Evolutionary conservation across 1,284 basidiomycete genomes (phyloP), one percentile per base, ranked within the genome.

Genomic region (Tylopilus orsonianus): DNA sequence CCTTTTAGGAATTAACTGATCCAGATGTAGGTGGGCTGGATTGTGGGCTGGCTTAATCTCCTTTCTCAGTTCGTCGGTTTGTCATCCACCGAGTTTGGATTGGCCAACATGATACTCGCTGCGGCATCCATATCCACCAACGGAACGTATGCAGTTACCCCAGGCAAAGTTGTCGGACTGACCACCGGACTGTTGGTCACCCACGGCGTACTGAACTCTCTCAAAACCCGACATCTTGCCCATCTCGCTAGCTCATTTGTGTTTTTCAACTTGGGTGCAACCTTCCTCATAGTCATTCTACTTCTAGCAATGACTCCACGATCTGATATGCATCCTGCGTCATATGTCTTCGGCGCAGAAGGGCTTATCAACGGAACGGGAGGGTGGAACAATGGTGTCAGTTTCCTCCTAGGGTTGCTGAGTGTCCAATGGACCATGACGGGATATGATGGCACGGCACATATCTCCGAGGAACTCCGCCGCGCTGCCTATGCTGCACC

Each of bases 351-450:
- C 53, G 83, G 87, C 34, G 73, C 81, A 13, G 71, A 68, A 4
- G 87, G 87, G 13, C 61, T 88, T 26, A 67, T 81, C 46, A 92
- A 93, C 61, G 75, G 81, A 52, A 88, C 90, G 0, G 89, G 90
- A 29, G 92, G 90, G 52, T 84, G 83, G 78, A 87, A 83, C 61
- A 80, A 76, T 29, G 93, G 91, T 0, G 70, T 96, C 44, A 85
- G 91, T 1, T 95, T 96, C 73, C 70, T 95, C 44, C 86, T 97
- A 54, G 93, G 93, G 23, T 70, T 97, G 46, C 73, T 95, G 47
- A 90, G 87, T 53, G 93, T 97, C 9, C 90, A 96, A 68, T 96
- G 90, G 90, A 92, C 89, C 77, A 86, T 87, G 83, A 87, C 86
- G 50, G 80, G 79, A 53, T 88, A 88, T 55, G 85, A 87, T 59